phyloP scores from a whole-genome alignment of 1,284 basidiomycete species.

The Fistulinella staudtii region DNA sequence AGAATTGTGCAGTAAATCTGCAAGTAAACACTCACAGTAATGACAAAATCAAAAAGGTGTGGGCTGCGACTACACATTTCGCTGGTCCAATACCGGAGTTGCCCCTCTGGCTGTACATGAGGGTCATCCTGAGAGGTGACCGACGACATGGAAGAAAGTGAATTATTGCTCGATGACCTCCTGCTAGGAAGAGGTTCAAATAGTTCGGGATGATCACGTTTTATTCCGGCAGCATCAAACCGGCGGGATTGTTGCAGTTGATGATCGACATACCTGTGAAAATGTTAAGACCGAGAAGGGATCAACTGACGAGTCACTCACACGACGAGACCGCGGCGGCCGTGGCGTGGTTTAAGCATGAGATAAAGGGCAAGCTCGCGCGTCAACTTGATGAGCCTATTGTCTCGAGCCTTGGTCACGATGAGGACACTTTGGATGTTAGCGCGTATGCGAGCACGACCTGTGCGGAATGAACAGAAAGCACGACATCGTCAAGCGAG shows the following conservation, averaged over 20 bases:
- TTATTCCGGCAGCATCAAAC: constrained; percentile 90
- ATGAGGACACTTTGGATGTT: constrained; percentile 93
- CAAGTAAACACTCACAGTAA: constrained; percentile 66
- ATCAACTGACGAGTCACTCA: constrained; percentile 36
- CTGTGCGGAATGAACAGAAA: constrained; percentile 40
- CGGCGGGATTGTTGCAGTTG: constrained; percentile 90
- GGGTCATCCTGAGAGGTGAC: constrained; percentile 40
- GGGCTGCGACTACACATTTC: constrained; percentile 93
- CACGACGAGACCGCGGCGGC: constrained; percentile 75
- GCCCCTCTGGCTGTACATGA: constrained; percentile 64
- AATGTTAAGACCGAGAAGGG: constrained; percentile 5
- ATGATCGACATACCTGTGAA: constrained; percentile 84
- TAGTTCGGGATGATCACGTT: constrained; percentile 83
- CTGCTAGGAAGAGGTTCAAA: constrained; percentile 78
- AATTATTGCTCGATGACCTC: constrained; percentile 65
- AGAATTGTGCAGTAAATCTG: constrained; percentile 9
- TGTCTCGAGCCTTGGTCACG: constrained; percentile 98
- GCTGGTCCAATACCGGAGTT: constrained; percentile 95
- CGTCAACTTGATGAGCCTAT: constrained; percentile 92
- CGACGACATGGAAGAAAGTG: constrained; percentile 47
- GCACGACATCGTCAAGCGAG: neutral
- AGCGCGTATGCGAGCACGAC: constrained; percentile 87
- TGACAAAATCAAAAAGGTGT: constrained; percentile 96
- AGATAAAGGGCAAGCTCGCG: constrained; percentile 93
- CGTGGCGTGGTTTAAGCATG: constrained; percentile 73